Base-by-base conservation (phyloP, 2,329 filamentous ascomycete species). In the Fusarium oxysporum region DNA sequence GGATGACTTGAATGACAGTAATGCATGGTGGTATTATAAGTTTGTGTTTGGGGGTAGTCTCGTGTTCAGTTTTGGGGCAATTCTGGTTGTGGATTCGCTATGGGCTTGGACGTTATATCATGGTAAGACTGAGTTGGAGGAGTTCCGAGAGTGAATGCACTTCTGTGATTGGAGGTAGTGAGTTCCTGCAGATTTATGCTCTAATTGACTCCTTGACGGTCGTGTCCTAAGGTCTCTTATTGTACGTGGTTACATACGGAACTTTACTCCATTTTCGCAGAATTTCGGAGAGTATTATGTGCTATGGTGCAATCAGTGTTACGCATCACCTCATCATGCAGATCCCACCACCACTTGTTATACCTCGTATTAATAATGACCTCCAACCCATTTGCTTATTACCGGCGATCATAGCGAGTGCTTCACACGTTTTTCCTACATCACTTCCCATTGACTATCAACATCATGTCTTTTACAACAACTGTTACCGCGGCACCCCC, bases 41-140 rank as follows among this genome's bases (percentile, higher is more conserved):
- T 78, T 92, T 32, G 88, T 93, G 0, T 93, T 93, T 81, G 91
- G 91, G 0, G 91, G 91, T 0, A 91, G 89, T 70, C 80, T 93
- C 48, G 90, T 93, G 0, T 92, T 93, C 69, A 91, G 88, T 44
- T 92, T 93, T 71, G 81, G 89, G 7, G 85, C 86, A 50, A 81
- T 92, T n/a, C 5, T 87, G 0, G 48, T 87, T 7, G 83, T 90
- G 0, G 84, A 87, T 73, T 77, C 62, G 0, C 23, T 87, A 0
- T 92, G 89, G 90, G 83, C 80, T 1, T 87, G 86, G 85, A 82
- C 78, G 19, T 69, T 91, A 72, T 70, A 80, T 54, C 83, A 76
- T 23, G 87, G 88, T 0, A 84, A 77, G 70, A 82, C 84, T 69
- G 78, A 76, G 50, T 67, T 87, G 14, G 84, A 84, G 57, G 32